A percentile compares a stretch with the other conserved stretches of the same genome.
These are phyloP conservation scores for Hypoxylon rubiginosum DNA, from an alignment of 2,329 filamentous ascomycete species.

Conservation along the genomic window DNA sequence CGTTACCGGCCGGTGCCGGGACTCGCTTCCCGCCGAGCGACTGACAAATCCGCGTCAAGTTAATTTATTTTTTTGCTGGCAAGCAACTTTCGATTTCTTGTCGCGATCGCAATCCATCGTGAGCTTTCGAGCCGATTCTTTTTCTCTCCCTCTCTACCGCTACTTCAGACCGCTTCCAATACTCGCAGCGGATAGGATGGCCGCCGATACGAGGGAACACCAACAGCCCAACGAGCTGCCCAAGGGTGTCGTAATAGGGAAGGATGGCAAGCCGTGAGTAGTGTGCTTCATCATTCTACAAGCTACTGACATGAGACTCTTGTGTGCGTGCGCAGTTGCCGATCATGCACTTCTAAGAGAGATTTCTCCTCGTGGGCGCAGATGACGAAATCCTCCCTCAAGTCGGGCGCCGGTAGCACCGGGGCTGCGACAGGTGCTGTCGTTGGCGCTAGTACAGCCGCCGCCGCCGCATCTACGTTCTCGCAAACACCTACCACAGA, in stretches of 20 bases:
- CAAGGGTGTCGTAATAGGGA: conserved; percentile 80
- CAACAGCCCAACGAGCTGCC: conserved; percentile 61
- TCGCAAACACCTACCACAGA: conserved; percentile 55
- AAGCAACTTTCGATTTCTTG: conserved; percentile 39
- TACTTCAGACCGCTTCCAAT: conserved; percentile 15
- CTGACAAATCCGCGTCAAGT: conserved; percentile 46
- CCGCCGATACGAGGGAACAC: conserved; percentile 54
- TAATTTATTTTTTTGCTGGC: conserved; percentile 22
- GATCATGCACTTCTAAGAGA: conserved; percentile 75
- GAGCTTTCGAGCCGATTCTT: conserved; percentile 21
- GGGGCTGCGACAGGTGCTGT: conserved; percentile 52
- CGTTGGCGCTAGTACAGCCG: conserved; percentile 50
- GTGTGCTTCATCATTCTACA: conserved; percentile 49
- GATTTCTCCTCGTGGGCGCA: conserved; percentile 73
- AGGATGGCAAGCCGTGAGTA: conserved; percentile 86
- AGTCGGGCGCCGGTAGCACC: conserved; percentile 52
- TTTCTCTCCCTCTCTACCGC: conserved; percentile 14
- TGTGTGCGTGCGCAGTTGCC: conserved; percentile 66
- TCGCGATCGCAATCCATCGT: conserved; percentile 31
- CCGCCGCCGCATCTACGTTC: conserved; percentile 50
- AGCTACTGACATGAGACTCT: conserved; percentile 21
- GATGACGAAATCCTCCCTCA: conserved; percentile 61
- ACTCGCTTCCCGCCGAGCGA: conserved; percentile 35
- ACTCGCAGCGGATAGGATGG: conserved; percentile 50
- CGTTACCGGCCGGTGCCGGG: conserved; percentile 40